phyloP scores from a whole-genome alignment of 2,329 filamentous ascomycete species.

The Cytospora chrysosperma region DNA sequence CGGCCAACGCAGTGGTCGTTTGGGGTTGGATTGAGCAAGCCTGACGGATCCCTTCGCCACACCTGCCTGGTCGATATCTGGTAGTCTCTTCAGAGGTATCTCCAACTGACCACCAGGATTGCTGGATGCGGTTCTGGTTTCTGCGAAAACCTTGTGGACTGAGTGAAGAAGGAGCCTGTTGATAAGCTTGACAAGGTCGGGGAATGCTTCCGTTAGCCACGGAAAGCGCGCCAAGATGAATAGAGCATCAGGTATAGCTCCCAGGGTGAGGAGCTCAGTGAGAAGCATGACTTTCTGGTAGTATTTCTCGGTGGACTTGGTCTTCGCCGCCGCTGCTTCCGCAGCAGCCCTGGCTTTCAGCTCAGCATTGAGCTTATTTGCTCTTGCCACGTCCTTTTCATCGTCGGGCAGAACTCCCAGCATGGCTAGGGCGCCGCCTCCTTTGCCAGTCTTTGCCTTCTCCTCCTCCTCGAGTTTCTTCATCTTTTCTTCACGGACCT shows the following conservation, averaged over 20 bases:
- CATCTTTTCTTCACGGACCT: slow-evolving; percentile 65
- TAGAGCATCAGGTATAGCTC: slow-evolving; percentile 87
- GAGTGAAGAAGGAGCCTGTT: slow-evolving; percentile 84
- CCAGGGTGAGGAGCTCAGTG: slow-evolving; percentile 83
- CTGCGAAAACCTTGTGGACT: slow-evolving; percentile 68
- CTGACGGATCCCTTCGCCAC: slow-evolving; percentile 68
- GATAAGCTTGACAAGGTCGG: slow-evolving; percentile 75
- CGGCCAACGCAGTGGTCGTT: slow-evolving; percentile 77
- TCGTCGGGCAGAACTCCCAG: slow-evolving; percentile 88
- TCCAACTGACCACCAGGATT: slow-evolving; percentile 9
- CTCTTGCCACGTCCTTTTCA: slow-evolving; percentile 50
- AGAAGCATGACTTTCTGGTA: slow-evolving; percentile 89
- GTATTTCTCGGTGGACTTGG: slow-evolving; percentile 55
- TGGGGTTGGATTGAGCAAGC: slow-evolving; percentile 57
- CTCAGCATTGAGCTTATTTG: slow-evolving; percentile 51
- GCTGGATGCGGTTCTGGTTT: slow-evolving; percentile 35
- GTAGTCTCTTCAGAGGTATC: slow-evolving; percentile 40
- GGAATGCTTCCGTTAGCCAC: slow-evolving; percentile 84
- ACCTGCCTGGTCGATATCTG: slow-evolving; percentile 61
- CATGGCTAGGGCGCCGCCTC: slow-evolving; percentile 80
- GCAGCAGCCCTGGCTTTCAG: slow-evolving; percentile 56
- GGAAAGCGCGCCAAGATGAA: slow-evolving; percentile 86
- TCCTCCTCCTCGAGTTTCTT: slow-evolving; percentile 80
- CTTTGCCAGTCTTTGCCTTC: slow-evolving; percentile 65
- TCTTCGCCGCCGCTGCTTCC: slow-evolving; percentile 2